Conservation (phyloP, 345 rosid genomes). For the Pistacia vera region DNA sequence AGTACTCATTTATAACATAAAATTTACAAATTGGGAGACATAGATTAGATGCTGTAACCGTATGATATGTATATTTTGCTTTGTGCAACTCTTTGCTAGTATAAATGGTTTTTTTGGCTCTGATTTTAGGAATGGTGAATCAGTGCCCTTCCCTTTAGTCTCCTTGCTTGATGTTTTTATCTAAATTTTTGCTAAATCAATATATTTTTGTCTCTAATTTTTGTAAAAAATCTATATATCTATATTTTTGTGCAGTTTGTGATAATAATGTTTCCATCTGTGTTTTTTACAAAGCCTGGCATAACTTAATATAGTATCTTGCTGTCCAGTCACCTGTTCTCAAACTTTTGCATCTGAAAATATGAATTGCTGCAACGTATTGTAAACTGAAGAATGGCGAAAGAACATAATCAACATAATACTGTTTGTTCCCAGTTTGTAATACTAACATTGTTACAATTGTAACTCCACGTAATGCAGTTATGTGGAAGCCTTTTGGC, state of each 20-base stretch:
- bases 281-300: not conserved
- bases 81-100: not conserved
- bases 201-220: no score
- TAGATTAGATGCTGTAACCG: not conserved
- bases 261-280: not conserved
- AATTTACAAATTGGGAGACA: not conserved
- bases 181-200: no score
- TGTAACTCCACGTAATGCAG: not conserved
- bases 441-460: not conserved
- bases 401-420: not conserved
- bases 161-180: not conserved
- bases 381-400: not conserved
- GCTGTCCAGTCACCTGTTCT: not conserved
- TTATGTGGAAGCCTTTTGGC: not conserved
- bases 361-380: not conserved
- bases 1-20: not conserved
- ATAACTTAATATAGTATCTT: not conserved
- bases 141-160: not conserved
- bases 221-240: no score
- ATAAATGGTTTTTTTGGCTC: not conserved
- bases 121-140: not conserved
- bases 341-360: constrained; percentile 5
- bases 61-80: constrained; percentile 7
- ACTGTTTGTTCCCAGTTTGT: not conserved
- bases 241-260: not conserved